Evolutionary conservation across 176 grass and related monocot genomes (phyloP).

Genomic region (Aegilops bicornis): DNA sequence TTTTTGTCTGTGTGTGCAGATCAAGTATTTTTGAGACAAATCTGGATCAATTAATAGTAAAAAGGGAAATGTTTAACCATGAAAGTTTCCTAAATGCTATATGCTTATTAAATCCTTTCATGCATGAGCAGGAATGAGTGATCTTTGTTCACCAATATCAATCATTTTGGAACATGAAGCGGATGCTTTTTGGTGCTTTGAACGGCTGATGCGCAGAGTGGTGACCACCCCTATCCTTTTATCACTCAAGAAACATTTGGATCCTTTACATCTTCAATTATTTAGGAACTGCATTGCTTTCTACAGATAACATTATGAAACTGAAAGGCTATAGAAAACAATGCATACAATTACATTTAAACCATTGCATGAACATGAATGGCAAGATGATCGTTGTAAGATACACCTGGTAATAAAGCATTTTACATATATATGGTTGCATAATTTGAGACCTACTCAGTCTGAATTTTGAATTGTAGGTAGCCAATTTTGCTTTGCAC

Average conservation of each 20-base stretch:
- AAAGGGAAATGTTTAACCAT: not conserved
- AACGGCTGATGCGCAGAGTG: conserved; percentile 95
- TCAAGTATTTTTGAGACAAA: not conserved
- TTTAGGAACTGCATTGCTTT: not conserved
- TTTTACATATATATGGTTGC: not conserved
- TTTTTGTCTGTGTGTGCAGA: not conserved
- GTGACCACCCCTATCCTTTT: conserved; percentile 36
- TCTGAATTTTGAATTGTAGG: not conserved
- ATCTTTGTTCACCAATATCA: conserved; percentile 96
- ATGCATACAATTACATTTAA: not conserved
- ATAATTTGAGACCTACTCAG: not conserved
- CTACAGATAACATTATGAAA: not conserved
- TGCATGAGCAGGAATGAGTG: conserved; percentile 87
- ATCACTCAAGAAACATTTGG: not conserved
- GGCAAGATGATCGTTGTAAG: not conserved
- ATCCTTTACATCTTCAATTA: not conserved
- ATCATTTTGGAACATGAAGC: conserved; percentile 95
- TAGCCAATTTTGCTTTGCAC: not conserved
- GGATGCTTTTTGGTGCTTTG: conserved; percentile 99
- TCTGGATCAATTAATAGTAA: not conserved
- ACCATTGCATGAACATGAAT: not conserved
- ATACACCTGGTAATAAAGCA: too few relatives aligned
- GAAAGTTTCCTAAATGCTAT: conserved; percentile 4
- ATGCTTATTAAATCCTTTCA: conserved; percentile 21
- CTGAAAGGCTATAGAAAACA: not conserved